Evolutionary conservation across 2,329 filamentous ascomycete genomes (phyloP), one percentile per base, ranked within the genome.

Genomic region (Aspergillus candidus): DNA sequence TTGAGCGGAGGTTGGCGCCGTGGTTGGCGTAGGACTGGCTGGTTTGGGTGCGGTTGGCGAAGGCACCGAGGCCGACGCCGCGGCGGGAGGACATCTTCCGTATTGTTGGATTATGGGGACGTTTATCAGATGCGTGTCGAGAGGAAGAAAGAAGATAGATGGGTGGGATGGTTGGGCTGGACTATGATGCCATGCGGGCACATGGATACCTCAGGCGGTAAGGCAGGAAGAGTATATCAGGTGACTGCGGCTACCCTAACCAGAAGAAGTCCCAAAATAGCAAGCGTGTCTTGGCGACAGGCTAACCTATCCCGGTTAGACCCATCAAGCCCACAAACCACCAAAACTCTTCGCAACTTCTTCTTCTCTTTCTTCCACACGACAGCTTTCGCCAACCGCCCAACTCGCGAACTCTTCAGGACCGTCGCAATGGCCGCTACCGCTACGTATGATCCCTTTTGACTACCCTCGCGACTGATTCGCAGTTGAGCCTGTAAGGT

Each of bases 11-110:
- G 40, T 79, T 83, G 50, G 83, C 86, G 62, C 93, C 93, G 74
- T 96, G 91, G 18, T 82, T 84, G 47, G 90, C 89, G 72, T 91
- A 97, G 59, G 93, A 90, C 41, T 90, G 86, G 22, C 84, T 87
- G 8, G 89, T 86, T 51, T 95, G 81, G 43, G 83, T 86, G 50
- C 83, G 86, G 54, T 89, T 86, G 66, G 89, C 86, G 62, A 96
- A 94, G 62, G 90, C 90, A 29, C 85, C 89, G 46, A 97, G 82
- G 59, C 91, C 91, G 48, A 95, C 88, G 52, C 88, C 88, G 18
- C 72, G 69, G 41, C 72, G 70, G 40, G 65, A 58, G 17, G 72
- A 67, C 72, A 75, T 75, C 15, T 31, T 52, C 36, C 34, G 11
- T 36, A 12, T 34, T n/a, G n/a, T 15, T 14, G 38, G 22, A 3